Conservation (phyloP, 23 red algal species). For the Agarophyton chilense region DNA sequence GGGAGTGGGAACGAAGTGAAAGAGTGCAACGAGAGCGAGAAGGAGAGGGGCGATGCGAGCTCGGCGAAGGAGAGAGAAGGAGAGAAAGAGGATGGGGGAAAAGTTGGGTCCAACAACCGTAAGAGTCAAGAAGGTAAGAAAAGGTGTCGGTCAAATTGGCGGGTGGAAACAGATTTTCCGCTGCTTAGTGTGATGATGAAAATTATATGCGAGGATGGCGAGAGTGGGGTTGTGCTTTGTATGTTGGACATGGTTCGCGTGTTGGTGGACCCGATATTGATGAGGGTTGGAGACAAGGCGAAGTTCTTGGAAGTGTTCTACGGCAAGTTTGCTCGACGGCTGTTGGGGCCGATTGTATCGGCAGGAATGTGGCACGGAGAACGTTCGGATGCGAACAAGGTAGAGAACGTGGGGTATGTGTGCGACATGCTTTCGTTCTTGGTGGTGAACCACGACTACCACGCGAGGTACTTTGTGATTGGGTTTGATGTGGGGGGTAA, state of each 20-base stretch:
- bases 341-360: conserved; percentile 28
- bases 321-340: conserved; percentile 5
- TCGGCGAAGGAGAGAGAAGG: not conserved
- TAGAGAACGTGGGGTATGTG: conserved; percentile 36
- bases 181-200: conserved; percentile 42
- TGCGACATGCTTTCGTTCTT: conserved; percentile 70
- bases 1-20: not conserved
- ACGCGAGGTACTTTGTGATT: conserved; percentile 69
- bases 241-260: conserved; percentile 38
- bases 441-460: conserved; percentile 53
- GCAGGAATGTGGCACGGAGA: not conserved
- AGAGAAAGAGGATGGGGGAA: not conserved
- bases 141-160: not conserved
- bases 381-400: not conserved
- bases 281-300: conserved; percentile 34
- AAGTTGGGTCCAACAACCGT: not conserved
- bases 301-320: conserved; percentile 69
- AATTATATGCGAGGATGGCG: conserved; percentile 32
- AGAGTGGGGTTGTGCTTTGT: conserved; percentile 13
- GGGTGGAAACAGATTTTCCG: conserved; percentile 3
- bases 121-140: not conserved
- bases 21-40: too few species aligned
- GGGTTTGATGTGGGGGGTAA: conserved; percentile 47
- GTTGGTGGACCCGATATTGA: conserved; percentile 32
- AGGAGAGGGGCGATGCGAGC: not conserved